Evolutionary conservation across 2,329 filamentous ascomycete species (phyloP).

Genomic region (Lecanicillium sp.): DNA sequence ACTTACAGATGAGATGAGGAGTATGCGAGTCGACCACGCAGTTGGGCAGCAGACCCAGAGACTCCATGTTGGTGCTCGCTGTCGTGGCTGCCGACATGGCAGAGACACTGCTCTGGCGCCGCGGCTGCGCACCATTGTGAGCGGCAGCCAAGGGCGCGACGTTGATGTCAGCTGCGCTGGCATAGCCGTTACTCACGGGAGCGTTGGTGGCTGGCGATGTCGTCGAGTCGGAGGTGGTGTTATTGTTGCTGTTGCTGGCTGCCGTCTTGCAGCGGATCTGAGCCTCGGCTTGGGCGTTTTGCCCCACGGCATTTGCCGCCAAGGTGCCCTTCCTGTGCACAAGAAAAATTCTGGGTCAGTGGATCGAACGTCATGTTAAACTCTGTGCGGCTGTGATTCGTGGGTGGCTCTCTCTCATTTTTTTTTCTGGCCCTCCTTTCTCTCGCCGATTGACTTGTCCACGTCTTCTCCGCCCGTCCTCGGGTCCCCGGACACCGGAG

Average conservation of each 20-base stretch:
- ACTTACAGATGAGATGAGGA: conserved; percentile 32
- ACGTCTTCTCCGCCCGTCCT: too few species aligned
- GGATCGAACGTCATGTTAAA: conserved; percentile 1
- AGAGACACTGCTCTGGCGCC: conserved; percentile 30
- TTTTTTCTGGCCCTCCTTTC: conserved; percentile 5
- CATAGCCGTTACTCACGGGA: conserved; percentile 4
- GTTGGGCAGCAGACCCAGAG: conserved; percentile 22
- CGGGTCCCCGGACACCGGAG: conserved; percentile 3
- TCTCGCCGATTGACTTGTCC: too few species aligned
- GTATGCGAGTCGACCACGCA: conserved; percentile 36
- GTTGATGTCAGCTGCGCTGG: conserved; percentile 3
- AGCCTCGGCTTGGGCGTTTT: conserved; percentile 38
- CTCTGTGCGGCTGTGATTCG: background rate
- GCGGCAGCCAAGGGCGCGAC: conserved; percentile 23
- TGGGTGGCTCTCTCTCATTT: background rate
- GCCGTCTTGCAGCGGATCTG: conserved; percentile 35
- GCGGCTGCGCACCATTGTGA: conserved; percentile 33
- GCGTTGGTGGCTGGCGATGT: background rate
- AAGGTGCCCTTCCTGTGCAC: conserved; percentile 41
- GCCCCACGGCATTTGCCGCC: conserved; percentile 32
- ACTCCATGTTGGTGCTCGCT: conserved; percentile 23
- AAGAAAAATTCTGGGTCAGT: conserved; percentile 21
- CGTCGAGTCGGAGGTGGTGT: conserved; percentile 3
- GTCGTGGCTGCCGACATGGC: conserved; percentile 15
- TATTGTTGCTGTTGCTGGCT: conserved; percentile 22